phyloP scores from a whole-genome alignment of 2,329 filamentous ascomycete species.

The Geosmithia morbida region DNA sequence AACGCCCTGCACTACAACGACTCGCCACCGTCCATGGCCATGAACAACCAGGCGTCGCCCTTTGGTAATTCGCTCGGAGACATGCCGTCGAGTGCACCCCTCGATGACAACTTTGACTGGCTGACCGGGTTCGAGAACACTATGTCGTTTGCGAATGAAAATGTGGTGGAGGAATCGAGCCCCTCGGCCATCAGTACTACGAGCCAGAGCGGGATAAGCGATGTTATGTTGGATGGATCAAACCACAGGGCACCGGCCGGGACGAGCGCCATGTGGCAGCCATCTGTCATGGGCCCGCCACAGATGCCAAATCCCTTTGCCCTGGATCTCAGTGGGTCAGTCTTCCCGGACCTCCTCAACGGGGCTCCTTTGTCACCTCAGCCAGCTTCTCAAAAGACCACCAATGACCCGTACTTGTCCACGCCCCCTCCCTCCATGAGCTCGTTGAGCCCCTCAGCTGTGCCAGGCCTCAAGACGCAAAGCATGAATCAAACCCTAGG shows the following conservation, averaged over 20 bases:
- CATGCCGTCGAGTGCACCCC: constrained; percentile 39
- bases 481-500: constrained; percentile 52
- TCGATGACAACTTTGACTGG: constrained; percentile 78
- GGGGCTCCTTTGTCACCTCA: constrained; percentile 66
- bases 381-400: constrained; percentile 52
- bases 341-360: constrained; percentile 64
- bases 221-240: constrained; percentile 77
- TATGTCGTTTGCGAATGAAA: constrained; percentile 62
- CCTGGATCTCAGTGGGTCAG: constrained; percentile 58
- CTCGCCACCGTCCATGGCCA: constrained; percentile 37
- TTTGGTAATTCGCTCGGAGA: constrained; percentile 38
- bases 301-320: constrained; percentile 56
- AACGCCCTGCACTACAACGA: constrained; percentile 73
- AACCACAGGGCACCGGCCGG: constrained; percentile 43
- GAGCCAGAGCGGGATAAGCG: constrained; percentile 82
- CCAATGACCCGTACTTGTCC: constrained; percentile 64
- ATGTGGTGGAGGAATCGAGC: constrained; percentile 81
- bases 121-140: constrained; percentile 64
- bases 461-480: constrained; percentile 48
- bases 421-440: constrained; percentile 62
- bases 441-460: constrained; percentile 56
- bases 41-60: constrained; percentile 40
- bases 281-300: constrained; percentile 53
- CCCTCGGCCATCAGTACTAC: constrained; percentile 92
- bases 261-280: constrained; percentile 52